phyloP scores from a whole-genome alignment of 148 eudicot genomes.

The Chenopodium quinoa region DNA sequence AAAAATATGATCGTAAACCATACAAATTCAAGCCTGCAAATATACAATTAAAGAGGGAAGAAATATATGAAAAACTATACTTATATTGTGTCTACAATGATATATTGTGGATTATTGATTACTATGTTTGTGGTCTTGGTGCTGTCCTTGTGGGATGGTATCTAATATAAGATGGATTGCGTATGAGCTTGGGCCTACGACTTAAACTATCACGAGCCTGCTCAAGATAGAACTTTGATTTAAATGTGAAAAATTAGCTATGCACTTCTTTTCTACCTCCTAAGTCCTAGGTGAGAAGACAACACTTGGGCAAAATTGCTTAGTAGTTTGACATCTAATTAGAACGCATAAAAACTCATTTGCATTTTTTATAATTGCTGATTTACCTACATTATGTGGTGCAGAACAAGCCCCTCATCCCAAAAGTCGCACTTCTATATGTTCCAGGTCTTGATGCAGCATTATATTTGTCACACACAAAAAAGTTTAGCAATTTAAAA shows the following conservation, averaged over 20 bases:
- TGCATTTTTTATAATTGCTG: not conserved
- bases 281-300: not conserved
- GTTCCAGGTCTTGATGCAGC: slow-evolving; percentile 97
- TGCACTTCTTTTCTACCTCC: not conserved
- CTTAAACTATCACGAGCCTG: not conserved
- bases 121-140: not conserved
- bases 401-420: slow-evolving; percentile 97
- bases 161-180: not conserved
- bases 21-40: too few species aligned
- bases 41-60: too few species aligned
- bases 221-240: not conserved
- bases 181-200: not conserved
- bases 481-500: slow-evolving; percentile 55
- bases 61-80: too few species aligned
- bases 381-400: slow-evolving; percentile 23
- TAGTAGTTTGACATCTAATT: not conserved
- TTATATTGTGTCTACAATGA: too few species aligned
- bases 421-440: slow-evolving; percentile 86
- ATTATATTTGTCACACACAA: slow-evolving; percentile 68
- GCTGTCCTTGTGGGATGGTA: not conserved
- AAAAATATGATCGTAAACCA: too few species aligned
- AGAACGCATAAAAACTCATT: not conserved
- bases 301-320: not conserved
- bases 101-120: too few species aligned
- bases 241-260: not conserved